Percentiles rank a stretch among this genome's conserved stretches.
phyloP scores from a whole-genome alignment of 805 yeast genomes.

The Cyberlindnera americana region DNA sequence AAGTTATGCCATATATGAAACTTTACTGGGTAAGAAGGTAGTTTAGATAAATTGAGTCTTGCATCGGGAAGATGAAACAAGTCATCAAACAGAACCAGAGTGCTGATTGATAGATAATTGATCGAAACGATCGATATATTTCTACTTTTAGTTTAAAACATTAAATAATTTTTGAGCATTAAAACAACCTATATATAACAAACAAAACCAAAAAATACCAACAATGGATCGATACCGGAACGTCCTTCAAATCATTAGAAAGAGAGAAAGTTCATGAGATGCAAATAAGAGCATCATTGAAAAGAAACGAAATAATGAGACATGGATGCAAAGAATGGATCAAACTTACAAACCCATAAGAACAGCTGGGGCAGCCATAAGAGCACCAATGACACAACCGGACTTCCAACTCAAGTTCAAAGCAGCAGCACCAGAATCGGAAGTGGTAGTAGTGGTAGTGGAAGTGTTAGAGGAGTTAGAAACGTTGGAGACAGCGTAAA shows the following conservation, averaged over 20 bases:
- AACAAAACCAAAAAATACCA: constrained; percentile 4
- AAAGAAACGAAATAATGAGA: not conserved
- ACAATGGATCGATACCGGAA: constrained; percentile 1
- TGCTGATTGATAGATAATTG: too few relatives aligned
- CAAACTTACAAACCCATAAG: constrained; percentile 19
- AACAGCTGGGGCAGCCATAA: constrained; percentile 36
- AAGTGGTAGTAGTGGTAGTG: constrained; percentile 19
- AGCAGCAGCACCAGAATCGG: constrained; percentile 29
- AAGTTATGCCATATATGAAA: too few relatives aligned
- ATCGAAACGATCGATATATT: too few relatives aligned
- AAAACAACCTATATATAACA: constrained; percentile 2
- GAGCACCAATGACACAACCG: constrained; percentile 37
- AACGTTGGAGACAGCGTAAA: constrained; percentile 22
- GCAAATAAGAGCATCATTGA: not conserved
- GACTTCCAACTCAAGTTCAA: constrained; percentile 39
- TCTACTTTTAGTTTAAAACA: too few relatives aligned
- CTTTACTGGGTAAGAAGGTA: too few relatives aligned
- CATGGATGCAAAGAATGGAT: not conserved
- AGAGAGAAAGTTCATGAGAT: constrained; percentile 1
- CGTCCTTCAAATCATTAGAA: constrained; percentile 2
- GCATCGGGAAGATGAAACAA: too few relatives aligned
- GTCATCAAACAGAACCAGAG: too few relatives aligned
- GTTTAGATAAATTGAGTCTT: too few relatives aligned
- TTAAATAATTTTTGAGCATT: not conserved
- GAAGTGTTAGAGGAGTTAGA: constrained; percentile 4